Base-by-base conservation (phyloP, 2,329 filamentous ascomycete species). In the Alternaria metachromatica region DNA sequence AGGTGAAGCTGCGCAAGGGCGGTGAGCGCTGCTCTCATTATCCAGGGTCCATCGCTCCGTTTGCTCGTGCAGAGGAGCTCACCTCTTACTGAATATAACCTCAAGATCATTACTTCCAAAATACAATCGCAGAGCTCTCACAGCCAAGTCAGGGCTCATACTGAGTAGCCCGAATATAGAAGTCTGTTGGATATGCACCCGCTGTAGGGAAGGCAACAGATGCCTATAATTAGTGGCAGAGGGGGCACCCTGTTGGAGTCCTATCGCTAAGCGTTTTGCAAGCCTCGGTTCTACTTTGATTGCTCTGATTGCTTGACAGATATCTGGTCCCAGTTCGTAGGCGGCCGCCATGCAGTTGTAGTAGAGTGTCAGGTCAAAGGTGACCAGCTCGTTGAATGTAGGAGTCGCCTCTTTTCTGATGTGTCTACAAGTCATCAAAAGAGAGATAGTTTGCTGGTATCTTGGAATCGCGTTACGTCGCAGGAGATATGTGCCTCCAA, bases 291-390 rank as follows among this genome's bases (percentile, higher is more conserved):
- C 50, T 6, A 63, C 48, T 21, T 15, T 23, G 18, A 63, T 55
- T 2, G 56, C 18, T 45, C 7, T 55, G 6, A 63, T 63, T n/a
- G 15, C 9, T 25, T 50, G 56, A 11, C 60, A 55, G 6, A 55
- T 55, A 2, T 20, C 56, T 3, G 60, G 44, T 28, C 50, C 60
- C 3, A 63, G 26, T 43, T 60, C 60, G 44, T 55, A 63, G 2
- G 25, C 56, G n/a, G 49, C 56, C 11, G 50, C 50, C 56, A 60
- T 60, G 15, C 43, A 49, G 25, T 63, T 55, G 25, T 55, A 55
- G 20, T 55, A 55, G 7, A 21, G 28, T 10, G 56, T 60, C 7
- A 63, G 30, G 20, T 63, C 60, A 28, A 63, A 63, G 12, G 25
- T 55, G 12, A 60, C 56, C 13, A 58, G 20, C 6, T 53, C 50